Base-by-base conservation (phyloP, 1,139 yeast genomes). In the Yamadazyma kanchanaburiensis region DNA sequence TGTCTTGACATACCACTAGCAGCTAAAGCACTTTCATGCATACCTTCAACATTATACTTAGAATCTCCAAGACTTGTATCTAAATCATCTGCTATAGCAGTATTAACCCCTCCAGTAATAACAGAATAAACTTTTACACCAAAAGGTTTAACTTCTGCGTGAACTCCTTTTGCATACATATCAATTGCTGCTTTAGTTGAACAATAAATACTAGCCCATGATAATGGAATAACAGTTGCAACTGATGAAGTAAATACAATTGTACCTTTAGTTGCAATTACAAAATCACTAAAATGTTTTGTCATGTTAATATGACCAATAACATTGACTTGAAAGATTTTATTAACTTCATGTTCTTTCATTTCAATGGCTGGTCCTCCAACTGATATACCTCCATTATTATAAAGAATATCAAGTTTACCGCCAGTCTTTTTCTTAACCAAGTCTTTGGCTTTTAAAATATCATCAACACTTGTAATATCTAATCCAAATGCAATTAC, bases 71-170 rank as follows among this genome's bases (percentile, higher is more conserved):
- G 17, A 9, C 27, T 25, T 10, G 20, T 18, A 4, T 34, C 28
- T 4, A 18, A 11, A 16, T 30, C 32, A 25, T 42, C 46, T 30
- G 38, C 36, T 17, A 64, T 58, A 10, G 55, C 60, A 11, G 69
- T 62, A 28, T 62, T 49, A 4, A 64, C 69, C 3, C 64, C 68
- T 3, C 71, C 70, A 6, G 70, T 61, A 23, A 64, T 59, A 6
- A 64, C 55, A 26, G 58, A 49, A 38, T 61, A 38, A 10, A 43
- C 48, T 24, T 32, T 61, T 5, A 64, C 70, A 1, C 60, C 67
- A 32, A 60, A 59, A 0, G 69, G 69, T 31, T 43, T 37, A 58
- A 43, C 21, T 30, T 43, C 48, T 1, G 33, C 31, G n/a, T 31
- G 37, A 20, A 43, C 34, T 1, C 40, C 34, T 22, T 39, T 42